Percentiles rank a stretch among this genome's conserved stretches.
phyloP scores from a whole-genome alignment of 1,139 yeast genomes.

The Sugiyamaella castrensis region DNA sequence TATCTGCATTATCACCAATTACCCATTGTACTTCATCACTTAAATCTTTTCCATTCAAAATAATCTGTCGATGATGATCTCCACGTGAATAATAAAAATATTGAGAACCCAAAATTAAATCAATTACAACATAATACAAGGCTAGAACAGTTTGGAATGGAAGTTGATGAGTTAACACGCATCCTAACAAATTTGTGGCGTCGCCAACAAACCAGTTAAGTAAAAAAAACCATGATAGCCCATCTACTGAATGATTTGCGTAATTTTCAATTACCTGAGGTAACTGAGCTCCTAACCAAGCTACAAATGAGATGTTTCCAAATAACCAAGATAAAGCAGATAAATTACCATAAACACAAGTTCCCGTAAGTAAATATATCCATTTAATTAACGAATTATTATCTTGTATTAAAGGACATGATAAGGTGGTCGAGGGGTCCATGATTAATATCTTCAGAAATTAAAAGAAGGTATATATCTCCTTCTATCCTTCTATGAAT shows the following conservation, averaged over 20 bases:
- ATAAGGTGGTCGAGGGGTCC: neutral
- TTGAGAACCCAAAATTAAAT: conserved; percentile 66
- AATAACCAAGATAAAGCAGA: conserved; percentile 34
- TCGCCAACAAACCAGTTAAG: conserved; percentile 85
- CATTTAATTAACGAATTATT: conserved; percentile 30
- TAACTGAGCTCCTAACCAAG: conserved; percentile 84
- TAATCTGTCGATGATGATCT: conserved; percentile 21
- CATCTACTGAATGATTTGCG: conserved; percentile 75
- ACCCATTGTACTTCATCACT: neutral
- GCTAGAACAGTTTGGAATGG: conserved; percentile 76
- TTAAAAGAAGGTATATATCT: too few relatives aligned
- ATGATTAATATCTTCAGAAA: too few relatives aligned
- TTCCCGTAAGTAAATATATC: conserved; percentile 32
- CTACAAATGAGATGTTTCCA: conserved; percentile 52
- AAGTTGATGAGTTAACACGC: conserved; percentile 71
- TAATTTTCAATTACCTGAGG: conserved; percentile 84
- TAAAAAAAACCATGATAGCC: conserved; percentile 74
- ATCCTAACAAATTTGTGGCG: conserved; percentile 72
- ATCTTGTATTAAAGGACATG: conserved; percentile 23
- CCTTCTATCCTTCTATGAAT: too few relatives aligned
- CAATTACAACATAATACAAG: conserved; percentile 70
- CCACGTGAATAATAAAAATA: conserved; percentile 60
- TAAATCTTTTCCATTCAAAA: conserved; percentile 5
- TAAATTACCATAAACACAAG: conserved; percentile 33
- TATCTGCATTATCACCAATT: neutral